Evolutionary conservation across 2,329 filamentous ascomycete genomes (phyloP).

Genomic region (Cadophora gregata): DNA sequence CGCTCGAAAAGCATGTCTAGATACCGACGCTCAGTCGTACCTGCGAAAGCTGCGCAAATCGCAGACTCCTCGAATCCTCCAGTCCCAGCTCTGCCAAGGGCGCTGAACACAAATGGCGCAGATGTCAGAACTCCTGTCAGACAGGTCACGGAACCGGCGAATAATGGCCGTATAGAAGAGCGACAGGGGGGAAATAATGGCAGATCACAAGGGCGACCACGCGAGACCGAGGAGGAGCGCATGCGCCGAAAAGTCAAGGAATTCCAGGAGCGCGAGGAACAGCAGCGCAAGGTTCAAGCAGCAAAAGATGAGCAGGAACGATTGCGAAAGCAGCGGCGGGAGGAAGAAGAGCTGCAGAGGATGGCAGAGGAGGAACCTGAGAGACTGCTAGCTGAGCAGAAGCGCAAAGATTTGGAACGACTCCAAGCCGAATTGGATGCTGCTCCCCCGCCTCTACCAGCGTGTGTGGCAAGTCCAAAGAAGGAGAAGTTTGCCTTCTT

Average conservation of each 20-base stretch:
- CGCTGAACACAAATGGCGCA: background rate
- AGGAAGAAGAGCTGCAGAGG: conserved; percentile 28
- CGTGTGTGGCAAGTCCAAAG: conserved; percentile 29
- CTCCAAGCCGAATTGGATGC: conserved; percentile 43
- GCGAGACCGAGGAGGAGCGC: conserved; percentile 36
- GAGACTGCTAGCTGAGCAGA: conserved; percentile 41
- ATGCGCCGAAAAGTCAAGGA: conserved; percentile 31
- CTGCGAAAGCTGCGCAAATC: conserved; percentile 25
- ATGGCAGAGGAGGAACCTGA: conserved; percentile 36
- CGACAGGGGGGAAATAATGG: conserved; percentile 7
- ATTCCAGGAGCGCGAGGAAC: conserved; percentile 31
- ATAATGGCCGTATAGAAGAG: conserved; percentile 10
- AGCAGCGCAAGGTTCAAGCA: conserved; percentile 19
- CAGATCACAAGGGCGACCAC: conserved; percentile 12
- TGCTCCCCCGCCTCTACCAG: conserved; percentile 30
- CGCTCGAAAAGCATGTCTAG: conserved; percentile 47
- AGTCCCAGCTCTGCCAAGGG: conserved; percentile 13
- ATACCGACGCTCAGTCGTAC: conserved; percentile 43
- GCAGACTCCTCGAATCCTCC: conserved; percentile 26
- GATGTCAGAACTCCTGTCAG: conserved; percentile 19
- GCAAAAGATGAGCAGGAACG: conserved; percentile 30
- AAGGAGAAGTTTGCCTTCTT: conserved; percentile 43
- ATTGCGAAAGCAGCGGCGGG: conserved; percentile 16
- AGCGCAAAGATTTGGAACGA: conserved; percentile 44
- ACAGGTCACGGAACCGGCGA: conserved; percentile 32